Base-by-base conservation (phyloP, 2,329 filamentous ascomycete genomes). In the Cladophialophora immunda region DNA sequence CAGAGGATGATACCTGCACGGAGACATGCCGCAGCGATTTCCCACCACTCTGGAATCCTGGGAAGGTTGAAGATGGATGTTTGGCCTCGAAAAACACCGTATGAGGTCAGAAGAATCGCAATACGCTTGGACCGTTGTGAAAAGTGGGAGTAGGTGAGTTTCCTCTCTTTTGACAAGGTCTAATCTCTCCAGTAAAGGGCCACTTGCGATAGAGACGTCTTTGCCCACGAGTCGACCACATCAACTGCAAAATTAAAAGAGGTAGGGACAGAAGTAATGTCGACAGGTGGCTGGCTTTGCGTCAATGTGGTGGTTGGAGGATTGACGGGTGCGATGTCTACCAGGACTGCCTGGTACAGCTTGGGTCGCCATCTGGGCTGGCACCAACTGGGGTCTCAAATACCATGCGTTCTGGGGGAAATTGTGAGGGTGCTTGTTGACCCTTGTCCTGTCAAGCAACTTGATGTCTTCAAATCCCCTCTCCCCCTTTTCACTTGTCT, bases 171-270 rank as follows among this genome's bases (percentile, higher is more conserved):
- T 52, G 70, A 67, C 25, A 74, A 71, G 54, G 77, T 73, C 47
- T 78, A 71, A 11, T 76, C 76, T 34, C 78, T 68, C 78, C 78
- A 80, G 52, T 76, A 70, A 73, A 80, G 76, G 25, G 78, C 78
- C 15, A 68, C 65, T 7, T 66, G 69, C 9, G 67, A 60, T 8
- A 74, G 73, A 2, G 71, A 62, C 11, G 73, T 71, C 2, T 65
- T 53, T n/a, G 78, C 78, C 76, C 76, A 79, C 67, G 77, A 75
- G 67, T 80, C 78, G 54, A 80, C 75, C 50, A 80, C 76, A 73
- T 79, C 75, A 34, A 68, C 72, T 15, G 78, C 78, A 64, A 79
- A 80, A 70, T 80, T 79, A 76, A 80, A 80, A 11, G 4, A 19
- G 3, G 3, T 6, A 9, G 47, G 25, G 9, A 11, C 9, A 2